Base-by-base conservation (phyloP, 495 filamentous ascomycete species). In the Acidomyces sp. region DNA sequence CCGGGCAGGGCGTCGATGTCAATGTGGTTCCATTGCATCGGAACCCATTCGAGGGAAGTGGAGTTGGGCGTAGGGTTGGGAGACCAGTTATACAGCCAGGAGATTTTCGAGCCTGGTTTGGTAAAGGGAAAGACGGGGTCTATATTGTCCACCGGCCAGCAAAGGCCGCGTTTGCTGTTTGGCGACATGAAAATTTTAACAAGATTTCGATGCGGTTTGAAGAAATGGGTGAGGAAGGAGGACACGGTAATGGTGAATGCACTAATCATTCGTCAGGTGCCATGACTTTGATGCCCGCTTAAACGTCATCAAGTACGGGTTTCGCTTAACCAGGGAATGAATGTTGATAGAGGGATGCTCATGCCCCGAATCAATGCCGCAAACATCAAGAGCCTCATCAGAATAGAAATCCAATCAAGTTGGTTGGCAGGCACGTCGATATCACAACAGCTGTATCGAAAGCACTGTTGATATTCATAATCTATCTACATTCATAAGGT, bases 41-140 rank as follows among this genome's bases (percentile, higher is more conserved):
- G 48, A 1, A 42, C 19, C 29, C 37, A 51, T 23, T 41, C 37
- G 6, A 51, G 36, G 6, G 48, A 46, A 15, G 3, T 51, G 1
- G 43, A 30, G 34, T 42, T 37, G 1, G 48, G 43, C 2, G 48
- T 46, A 6, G 43, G 9, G 26, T 37, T 25, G 1, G 43, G 48
- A 1, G 43, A 46, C 48, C 48, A 51, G 34, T 51, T 51, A 34
- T 51, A 51, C 19, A 51, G 42, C 48, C 48, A 51, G 12, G 37
- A 37, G 15, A 51, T 22, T 21, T 38, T 51, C 25, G 43, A 46
- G 23, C 43, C 43, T 13, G 48, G 48, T 26, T 39, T 46, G 22
- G 48, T 46, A 34, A 46, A 51, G 15, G 32, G 16, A 34, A 20
- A 24, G 24, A 46, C 48, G 21, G 44, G 9, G 28, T 51, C 48